Conservation (phyloP, 1,139 yeast genomes). For the Yamadazyma trypodendri region DNA sequence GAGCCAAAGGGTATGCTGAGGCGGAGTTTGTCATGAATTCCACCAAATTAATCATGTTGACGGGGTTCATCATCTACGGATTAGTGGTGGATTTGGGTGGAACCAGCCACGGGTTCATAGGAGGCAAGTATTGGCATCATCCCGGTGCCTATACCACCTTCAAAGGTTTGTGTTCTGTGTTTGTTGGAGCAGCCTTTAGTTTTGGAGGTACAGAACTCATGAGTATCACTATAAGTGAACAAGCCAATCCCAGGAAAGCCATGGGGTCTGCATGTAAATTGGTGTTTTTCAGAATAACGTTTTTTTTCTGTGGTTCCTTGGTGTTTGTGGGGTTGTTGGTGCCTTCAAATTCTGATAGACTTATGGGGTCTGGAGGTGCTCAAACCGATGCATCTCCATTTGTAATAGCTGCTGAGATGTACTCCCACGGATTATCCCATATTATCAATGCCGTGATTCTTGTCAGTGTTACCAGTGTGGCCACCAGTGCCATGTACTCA, state of each 20-base stretch:
- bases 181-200: conserved; percentile 39
- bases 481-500: conserved; percentile 44
- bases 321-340: conserved; percentile 43
- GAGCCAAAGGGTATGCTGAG: conserved; percentile 46
- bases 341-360: conserved; percentile 36
- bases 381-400: conserved; percentile 44
- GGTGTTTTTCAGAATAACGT: conserved; percentile 36
- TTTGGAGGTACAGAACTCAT: conserved; percentile 44
- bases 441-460: conserved; percentile 45
- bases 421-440: conserved; percentile 38
- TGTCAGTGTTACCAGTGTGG: conserved; percentile 46
- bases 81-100: conserved; percentile 43
- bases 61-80: conserved; percentile 42
- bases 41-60: conserved; percentile 35
- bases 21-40: conserved; percentile 42
- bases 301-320: conserved; percentile 43
- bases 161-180: conserved; percentile 41
- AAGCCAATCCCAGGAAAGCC: conserved; percentile 38
- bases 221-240: conserved; percentile 43
- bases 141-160: conserved; percentile 40
- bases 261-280: conserved; percentile 44
- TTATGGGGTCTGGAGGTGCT: conserved; percentile 39
- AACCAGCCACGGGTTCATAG: conserved; percentile 39
- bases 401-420: conserved; percentile 43
- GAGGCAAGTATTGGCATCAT: conserved; percentile 47